Percentiles rank a stretch among this genome's conserved stretches.
These are phyloP conservation scores for Mimosa pudica DNA, from an alignment of 306 rosid genomes.

Conservation along the genomic window DNA sequence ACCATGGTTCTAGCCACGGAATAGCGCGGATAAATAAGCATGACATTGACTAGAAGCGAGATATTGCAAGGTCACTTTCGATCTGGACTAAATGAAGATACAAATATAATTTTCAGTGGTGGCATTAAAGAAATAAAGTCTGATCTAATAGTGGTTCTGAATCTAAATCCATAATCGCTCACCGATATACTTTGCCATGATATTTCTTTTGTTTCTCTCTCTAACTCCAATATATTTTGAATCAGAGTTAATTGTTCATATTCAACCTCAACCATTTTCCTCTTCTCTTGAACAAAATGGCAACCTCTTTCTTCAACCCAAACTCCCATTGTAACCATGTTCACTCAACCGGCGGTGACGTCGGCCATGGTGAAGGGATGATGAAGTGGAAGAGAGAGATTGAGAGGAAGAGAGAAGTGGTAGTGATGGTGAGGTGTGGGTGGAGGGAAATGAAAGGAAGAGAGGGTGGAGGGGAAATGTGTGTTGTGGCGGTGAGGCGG, in stretches of 20 bases:
- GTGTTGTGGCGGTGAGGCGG: too few species aligned
- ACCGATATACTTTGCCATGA: conserved; percentile 31
- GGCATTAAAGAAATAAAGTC: neutral
- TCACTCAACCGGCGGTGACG: conserved; percentile 25
- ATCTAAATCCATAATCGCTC: neutral
- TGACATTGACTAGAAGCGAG: neutral
- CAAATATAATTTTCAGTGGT: neutral
- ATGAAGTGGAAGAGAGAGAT: too few species aligned
- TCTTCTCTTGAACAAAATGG: conserved; percentile 22
- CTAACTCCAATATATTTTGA: conserved; percentile 39
- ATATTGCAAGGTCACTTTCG: neutral
- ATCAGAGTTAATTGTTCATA: neutral
- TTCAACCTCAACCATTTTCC: conserved; percentile 15
- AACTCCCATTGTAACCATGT: conserved; percentile 16
- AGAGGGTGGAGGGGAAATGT: too few species aligned
- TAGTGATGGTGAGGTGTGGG: too few species aligned
- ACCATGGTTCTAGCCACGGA: too few species aligned
- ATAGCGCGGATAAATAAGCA: too few species aligned
- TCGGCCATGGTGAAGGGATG: too few species aligned
- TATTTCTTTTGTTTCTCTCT: conserved; percentile 34
- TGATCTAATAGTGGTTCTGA: neutral
- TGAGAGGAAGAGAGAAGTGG: too few species aligned
- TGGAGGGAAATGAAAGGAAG: too few species aligned
- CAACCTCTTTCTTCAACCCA: conserved; percentile 33
- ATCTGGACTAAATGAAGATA: neutral